Conservation (phyloP, 306 rosid species). For the Castanea mollissima region DNA sequence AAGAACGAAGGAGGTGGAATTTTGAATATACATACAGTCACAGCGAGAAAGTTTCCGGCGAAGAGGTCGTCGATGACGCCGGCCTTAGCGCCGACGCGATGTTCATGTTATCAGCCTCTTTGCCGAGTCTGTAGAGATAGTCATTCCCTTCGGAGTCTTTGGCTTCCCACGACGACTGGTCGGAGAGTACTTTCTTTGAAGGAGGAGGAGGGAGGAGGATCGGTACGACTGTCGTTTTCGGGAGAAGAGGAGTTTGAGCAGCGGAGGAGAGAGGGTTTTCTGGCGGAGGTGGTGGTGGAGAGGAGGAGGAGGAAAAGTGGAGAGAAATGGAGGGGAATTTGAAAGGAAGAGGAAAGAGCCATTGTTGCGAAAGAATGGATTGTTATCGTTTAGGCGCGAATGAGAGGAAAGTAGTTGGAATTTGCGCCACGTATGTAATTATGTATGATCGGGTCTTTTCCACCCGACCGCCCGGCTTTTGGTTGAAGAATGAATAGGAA, state of each 20-base stretch:
- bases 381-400: too few species aligned
- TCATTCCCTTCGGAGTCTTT: slow-evolving; percentile 75
- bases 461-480: too few species aligned
- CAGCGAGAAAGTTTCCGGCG: slow-evolving; percentile 76
- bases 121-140: slow-evolving; percentile 79
- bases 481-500: too few species aligned
- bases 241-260: slow-evolving; percentile 30
- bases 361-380: not conserved
- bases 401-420: too few species aligned
- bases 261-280: slow-evolving; percentile 3
- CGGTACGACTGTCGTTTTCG: not conserved
- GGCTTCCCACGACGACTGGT: slow-evolving; percentile 91
- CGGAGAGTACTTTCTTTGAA: slow-evolving; percentile 45
- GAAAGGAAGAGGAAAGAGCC: slow-evolving; percentile 20
- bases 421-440: too few species aligned
- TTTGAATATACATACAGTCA: slow-evolving; percentile 62
- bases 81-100: slow-evolving; percentile 91
- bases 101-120: slow-evolving; percentile 92
- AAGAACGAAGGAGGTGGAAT: not conserved
- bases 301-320: not conserved
- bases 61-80: slow-evolving; percentile 85
- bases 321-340: not conserved
- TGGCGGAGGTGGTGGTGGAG: not conserved
- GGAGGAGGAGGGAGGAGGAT: not conserved
- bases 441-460: too few species aligned